Conservation (phyloP, 1,284 basidiomycete species). For the Trichosporon sp. region DNA sequence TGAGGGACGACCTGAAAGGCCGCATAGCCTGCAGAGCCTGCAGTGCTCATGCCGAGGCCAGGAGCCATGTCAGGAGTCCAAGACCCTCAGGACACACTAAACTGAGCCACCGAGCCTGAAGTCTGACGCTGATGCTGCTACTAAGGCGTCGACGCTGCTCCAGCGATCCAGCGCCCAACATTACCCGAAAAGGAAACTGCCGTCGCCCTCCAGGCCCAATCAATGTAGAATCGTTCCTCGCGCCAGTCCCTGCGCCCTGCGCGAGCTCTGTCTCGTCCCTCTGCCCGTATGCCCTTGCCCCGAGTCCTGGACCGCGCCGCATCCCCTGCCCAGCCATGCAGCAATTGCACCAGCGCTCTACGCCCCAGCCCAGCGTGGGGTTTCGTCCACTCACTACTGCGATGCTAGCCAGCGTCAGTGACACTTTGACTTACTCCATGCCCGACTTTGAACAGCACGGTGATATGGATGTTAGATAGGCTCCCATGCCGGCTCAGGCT, state of each 20-base stretch:
- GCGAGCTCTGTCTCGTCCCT: background rate
- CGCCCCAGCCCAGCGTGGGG: background rate
- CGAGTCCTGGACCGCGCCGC: background rate
- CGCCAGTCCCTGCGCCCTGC: background rate
- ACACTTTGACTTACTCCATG: background rate
- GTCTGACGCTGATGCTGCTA: background rate
- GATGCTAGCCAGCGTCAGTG: background rate
- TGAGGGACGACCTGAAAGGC: background rate
- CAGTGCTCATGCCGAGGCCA: constrained; percentile 2
- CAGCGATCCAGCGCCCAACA: background rate
- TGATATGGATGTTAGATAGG: background rate
- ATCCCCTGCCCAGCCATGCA: background rate
- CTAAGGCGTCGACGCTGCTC: background rate
- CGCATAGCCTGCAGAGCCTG: background rate
- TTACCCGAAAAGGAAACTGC: constrained; percentile 15
- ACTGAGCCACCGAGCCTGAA: constrained; percentile 11
- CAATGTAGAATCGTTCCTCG: constrained; percentile 1
- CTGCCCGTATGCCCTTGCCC: background rate
- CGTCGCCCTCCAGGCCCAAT: background rate
- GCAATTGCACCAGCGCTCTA: background rate
- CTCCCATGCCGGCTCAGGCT: background rate
- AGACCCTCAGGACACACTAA: background rate
- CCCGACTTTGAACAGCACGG: background rate
- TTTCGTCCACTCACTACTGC: too few species aligned
- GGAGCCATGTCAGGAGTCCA: background rate